Base-by-base conservation (phyloP, 2,329 filamentous ascomycete species). In the Apiospora sp. region DNA sequence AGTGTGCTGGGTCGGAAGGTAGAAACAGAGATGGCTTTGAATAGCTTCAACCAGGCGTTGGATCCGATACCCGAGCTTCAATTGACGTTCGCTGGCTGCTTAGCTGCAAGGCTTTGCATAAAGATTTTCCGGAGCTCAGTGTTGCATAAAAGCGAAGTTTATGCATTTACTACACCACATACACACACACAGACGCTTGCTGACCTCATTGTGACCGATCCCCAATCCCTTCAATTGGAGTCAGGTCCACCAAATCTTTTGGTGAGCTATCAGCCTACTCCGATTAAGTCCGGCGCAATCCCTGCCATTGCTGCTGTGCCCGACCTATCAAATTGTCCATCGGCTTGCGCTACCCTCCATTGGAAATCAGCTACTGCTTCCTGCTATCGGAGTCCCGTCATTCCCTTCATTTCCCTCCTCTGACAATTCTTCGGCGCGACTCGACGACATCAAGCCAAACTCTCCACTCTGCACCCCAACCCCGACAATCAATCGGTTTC, bases 1-100 rank as follows among this genome's bases (percentile, higher is more conserved):
- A 5, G 34, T 41, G 58, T 64, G 58, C 58, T 78, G 75, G 73
- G 76, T 75, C 74, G 74, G 72, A 16, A 30, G 43, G 67, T 22
- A 14, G 67, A 30, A 68, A 68, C 67, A 30, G 27, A 37, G 70
- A 34, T 44, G 70, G 54, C 51, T 71, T 64, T 71, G 71, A 68
- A 72, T 72, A 72, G 71, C 71, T 72, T 72, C 71, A 68, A 12
- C 30, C 16, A 34, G 46, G 43, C 67, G 30, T 27, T 43, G 2
- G 64, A 43, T 43, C 24, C 41, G 13, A 46, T 68, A 46, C 43
- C 41, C 41, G 41, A 46, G 67, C 44, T 68, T 68, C 67, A 68
- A 68, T 68, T 68, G 67, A 27, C 41, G 41, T 46, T 16, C 10
- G 16, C 37, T 46, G 64, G 46, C 12, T 61, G 54, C 54, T 61